These are phyloP conservation scores for Anacardium occidentale DNA, from an alignment of 345 rosid genomes.

Conservation along the genomic window DNA sequence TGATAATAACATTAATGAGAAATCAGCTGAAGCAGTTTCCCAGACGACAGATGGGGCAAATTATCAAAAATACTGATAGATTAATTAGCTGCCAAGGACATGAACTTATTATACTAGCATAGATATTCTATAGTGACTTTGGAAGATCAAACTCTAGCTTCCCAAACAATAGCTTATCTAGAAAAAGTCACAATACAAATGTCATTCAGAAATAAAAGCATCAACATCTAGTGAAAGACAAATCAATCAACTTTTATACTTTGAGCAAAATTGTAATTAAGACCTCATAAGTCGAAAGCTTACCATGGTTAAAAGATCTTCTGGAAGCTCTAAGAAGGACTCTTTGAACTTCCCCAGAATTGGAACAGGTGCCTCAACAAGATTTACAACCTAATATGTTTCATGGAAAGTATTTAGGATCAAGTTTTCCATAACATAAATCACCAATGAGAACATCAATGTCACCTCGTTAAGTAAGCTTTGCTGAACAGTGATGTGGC, in stretches of 20 bases:
- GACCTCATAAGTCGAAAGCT: constrained; percentile 21
- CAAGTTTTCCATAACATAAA: constrained; percentile 9
- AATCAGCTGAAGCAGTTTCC: background rate
- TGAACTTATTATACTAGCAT: background rate
- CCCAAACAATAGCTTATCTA: background rate
- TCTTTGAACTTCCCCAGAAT: constrained; percentile 76
- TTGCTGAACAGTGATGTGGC: constrained; percentile 53
- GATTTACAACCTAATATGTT: constrained; percentile 78
- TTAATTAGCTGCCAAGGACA: background rate
- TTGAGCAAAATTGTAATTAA: background rate
- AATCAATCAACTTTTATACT: background rate
- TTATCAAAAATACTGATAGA: background rate
- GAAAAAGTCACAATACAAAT: background rate
- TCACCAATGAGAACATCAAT: constrained; percentile 19
- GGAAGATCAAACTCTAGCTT: constrained; percentile 1
- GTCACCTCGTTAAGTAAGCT: constrained; percentile 76
- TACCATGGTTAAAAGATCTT: constrained; percentile 87
- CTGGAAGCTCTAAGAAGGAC: constrained; percentile 87
- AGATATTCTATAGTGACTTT: background rate
- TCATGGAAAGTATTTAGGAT: constrained; percentile 7
- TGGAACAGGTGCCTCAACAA: constrained; percentile 91
- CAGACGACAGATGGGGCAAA: background rate
- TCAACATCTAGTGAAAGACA: background rate
- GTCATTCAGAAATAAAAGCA: background rate
- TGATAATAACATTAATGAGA: background rate